A percentile compares a stretch with the other conserved stretches of the same genome.
phyloP scores from a whole-genome alignment of 306 rosid genomes.

The Gastrolobium bilobum region DNA sequence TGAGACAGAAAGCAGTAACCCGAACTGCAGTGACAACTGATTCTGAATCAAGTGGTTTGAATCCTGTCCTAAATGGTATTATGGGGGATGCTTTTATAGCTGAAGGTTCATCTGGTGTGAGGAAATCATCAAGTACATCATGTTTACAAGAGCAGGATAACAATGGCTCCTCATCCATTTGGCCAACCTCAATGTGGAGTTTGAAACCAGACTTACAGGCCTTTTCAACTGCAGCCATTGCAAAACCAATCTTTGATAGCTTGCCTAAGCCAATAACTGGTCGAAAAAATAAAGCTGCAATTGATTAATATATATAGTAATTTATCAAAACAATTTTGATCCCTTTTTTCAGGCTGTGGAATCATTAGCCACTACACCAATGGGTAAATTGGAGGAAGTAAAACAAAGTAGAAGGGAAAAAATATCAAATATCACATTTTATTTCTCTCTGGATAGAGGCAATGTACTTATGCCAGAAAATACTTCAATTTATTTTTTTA shows the following conservation, averaged over 20 bases:
- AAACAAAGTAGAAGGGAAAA: constrained; percentile 24
- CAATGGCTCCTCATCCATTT: constrained; percentile 59
- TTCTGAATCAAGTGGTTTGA: constrained; percentile 60
- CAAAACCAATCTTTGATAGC: constrained; percentile 86
- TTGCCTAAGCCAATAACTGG: constrained; percentile 74
- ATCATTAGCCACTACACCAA: constrained; percentile 42
- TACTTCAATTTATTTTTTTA: constrained; percentile 7
- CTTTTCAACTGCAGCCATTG: constrained; percentile 65
- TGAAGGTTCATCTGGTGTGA: constrained; percentile 66
- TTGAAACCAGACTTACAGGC: constrained; percentile 81
- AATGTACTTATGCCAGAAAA: constrained; percentile 31
- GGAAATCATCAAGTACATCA: constrained; percentile 86
- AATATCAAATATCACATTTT: constrained; percentile 21
- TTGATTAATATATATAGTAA: constrained; percentile 63
- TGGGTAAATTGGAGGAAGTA: constrained; percentile 52
- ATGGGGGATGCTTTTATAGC: constrained; percentile 57
- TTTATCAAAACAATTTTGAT: constrained; percentile 55
- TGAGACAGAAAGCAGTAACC: constrained; percentile 66
- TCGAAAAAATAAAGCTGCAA: constrained; percentile 86
- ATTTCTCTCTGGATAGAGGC: constrained; percentile 34
- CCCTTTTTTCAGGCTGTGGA: constrained; percentile 45
- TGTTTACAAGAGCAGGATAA: constrained; percentile 83
- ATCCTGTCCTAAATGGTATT: constrained; percentile 49
- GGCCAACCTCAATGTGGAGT: constrained; percentile 78
- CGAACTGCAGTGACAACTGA: constrained; percentile 57